Evolutionary conservation across 2,329 filamentous ascomycete genomes (phyloP), one percentile per base, ranked within the genome.

Genomic region (Paecilomyces variotii): DNA sequence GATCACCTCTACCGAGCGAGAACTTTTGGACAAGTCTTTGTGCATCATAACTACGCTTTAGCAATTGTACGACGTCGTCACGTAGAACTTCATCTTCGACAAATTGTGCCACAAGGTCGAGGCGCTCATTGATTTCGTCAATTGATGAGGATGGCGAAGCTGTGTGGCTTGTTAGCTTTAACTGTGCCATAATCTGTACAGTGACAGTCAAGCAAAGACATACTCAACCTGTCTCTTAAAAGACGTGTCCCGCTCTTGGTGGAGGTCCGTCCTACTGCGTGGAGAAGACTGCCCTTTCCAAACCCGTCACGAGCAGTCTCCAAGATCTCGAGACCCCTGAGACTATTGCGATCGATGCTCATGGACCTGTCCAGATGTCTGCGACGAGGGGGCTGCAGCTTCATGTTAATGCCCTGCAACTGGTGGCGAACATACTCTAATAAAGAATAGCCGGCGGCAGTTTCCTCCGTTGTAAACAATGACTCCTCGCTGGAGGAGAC

Each of bases 11-110:
- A 10, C 93, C 92, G 7, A 97, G 83, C 0, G 93, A 89, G 72
- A 99, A 97, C 70, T 94, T 97, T 68, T 97, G 94, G 1, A 96
- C 86, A 2, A 99, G 80, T 1, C 94, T 88, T 68, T 95, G 88
- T 1, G 90, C 91, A 74, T 99, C 94, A 65, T 91, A 87, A 56
- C 87, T 93, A 26, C 85, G 82, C 61, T 85, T 84, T 1, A 99
- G 79, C 2, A 95, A 78, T 14, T 83, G 71, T 1, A 85, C 77
- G 26, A 95, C 76, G 51, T 84, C 80, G 64, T 96, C 89, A 50
- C 89, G 84, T 4, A 97, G 79, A 49, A 85, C 77, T 24, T 82
- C 79, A 59, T 88, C 78, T 1, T 82, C 76, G 4, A 93, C 78
- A 70, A 97, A 89, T 52, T 85, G 82, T 24, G 88, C 83, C 3